phyloP scores from a whole-genome alignment of 225 moss, liverwort and hornwort species.

The Sphagnum contortum region DNA sequence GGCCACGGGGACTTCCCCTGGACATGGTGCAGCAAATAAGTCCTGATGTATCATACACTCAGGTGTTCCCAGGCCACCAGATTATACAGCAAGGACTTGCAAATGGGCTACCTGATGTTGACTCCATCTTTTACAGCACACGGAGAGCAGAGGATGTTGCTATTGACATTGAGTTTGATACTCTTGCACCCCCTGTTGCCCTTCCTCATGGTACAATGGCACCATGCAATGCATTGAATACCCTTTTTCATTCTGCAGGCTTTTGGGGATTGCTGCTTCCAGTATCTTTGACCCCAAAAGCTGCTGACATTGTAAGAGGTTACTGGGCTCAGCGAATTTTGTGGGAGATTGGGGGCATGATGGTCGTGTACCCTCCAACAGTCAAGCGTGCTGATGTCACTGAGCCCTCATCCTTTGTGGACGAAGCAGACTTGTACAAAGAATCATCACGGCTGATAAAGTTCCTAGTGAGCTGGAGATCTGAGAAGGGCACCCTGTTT shows the following conservation, averaged over 20 bases:
- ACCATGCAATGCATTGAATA: constrained; percentile 80
- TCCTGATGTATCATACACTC: constrained; percentile 63
- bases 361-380: constrained; percentile 66
- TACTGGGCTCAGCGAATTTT: constrained; percentile 82
- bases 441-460: constrained; percentile 43
- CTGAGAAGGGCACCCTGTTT: constrained; percentile 45
- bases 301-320: constrained; percentile 78
- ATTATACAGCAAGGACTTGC: constrained; percentile 90
- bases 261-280: constrained; percentile 88
- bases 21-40: constrained; percentile 60
- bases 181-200: constrained; percentile 54
- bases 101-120: constrained; percentile 84
- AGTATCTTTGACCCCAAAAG: constrained; percentile 67
- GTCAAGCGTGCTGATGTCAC: constrained; percentile 42
- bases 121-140: constrained; percentile 87
- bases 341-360: constrained; percentile 81
- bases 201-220: constrained; percentile 78
- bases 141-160: constrained; percentile 47
- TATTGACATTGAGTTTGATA: constrained; percentile 63
- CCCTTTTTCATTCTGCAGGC: constrained; percentile 64
- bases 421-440: constrained; percentile 68
- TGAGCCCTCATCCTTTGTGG: constrained; percentile 34
- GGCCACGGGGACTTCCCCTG: constrained; percentile 80
- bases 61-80: constrained; percentile 63
- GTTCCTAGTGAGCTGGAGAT: constrained; percentile 71